Base-by-base conservation (phyloP, 495 filamentous ascomycete genomes). In the Penicillium samsonianum region DNA sequence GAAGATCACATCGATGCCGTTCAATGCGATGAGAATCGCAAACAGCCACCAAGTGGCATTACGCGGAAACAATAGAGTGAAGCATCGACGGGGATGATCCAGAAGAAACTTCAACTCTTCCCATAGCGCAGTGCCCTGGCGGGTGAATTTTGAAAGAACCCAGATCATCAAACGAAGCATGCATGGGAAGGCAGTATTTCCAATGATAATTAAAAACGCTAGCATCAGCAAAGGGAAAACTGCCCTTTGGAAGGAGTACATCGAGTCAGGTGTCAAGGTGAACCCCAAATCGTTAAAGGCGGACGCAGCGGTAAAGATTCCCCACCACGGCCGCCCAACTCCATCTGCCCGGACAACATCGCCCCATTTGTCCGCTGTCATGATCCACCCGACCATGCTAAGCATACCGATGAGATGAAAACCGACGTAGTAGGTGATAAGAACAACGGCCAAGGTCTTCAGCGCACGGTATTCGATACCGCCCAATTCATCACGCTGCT, bases 11-110 rank as follows among this genome's bases (percentile, higher is more conserved):
- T 98, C 93, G 12, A 91, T 72, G 19, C 79, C 84, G 65, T 98
- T 98, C 60, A 98, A 78, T 3, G 84, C 61, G 7, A 94, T 77
- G n/a, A 98, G 76, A 53, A 96, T 86, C 55, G 85, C 87, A 69
- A 96, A 94, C 3, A 98, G 82, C 91, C 91, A 95, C 93, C 92
- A 96, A 10, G 90, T 96, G n/a, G 93, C 92, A 45, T 84, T 84
- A 0, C 86, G 83, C 7, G 92, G 93, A 65, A 98, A 98, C 0
- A 98, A 78, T 20, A 98, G 80, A 0, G 92, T 97, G 68, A 97
- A 98, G 72, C 93, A 98, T 35, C 94, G 87, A 59, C 93, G 87
- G 23, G 93, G 93, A 64, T 98, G 94, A 65, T 97, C 93, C 23
- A 98, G 81, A 19, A 98, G 80, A 66, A 98, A 98, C 53, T 83